Conservation (phyloP, 768 basidiomycete species). For the Neoboletus subvelutipes region DNA sequence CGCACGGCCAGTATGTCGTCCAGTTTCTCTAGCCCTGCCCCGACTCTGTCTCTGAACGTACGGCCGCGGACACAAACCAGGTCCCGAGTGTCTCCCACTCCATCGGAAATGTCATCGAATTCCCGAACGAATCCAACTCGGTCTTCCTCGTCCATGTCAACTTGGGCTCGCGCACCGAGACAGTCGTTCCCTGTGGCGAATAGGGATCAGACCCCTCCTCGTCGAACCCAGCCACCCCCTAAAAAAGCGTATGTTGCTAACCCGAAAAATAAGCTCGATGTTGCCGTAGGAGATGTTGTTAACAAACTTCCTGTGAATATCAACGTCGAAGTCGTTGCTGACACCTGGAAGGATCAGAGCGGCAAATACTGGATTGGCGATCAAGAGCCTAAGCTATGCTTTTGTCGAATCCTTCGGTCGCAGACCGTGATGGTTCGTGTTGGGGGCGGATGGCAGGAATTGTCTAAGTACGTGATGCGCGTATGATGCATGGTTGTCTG, state of each 20-base stretch:
- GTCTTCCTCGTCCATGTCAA: constrained; percentile 48
- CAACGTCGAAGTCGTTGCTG: constrained; percentile 75
- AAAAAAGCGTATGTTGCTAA: constrained; percentile 81
- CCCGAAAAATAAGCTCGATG: constrained; percentile 88
- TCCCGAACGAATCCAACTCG: constrained; percentile 49
- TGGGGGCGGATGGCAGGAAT: constrained; percentile 91
- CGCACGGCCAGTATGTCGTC: constrained; percentile 65
- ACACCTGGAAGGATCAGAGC: constrained; percentile 89
- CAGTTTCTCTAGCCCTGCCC: constrained; percentile 38
- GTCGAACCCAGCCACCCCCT: constrained; percentile 36
- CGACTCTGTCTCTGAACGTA: constrained; percentile 31
- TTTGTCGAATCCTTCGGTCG: constrained; percentile 86
- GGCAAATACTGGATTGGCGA: constrained; percentile 97
- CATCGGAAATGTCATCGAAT: constrained; percentile 56
- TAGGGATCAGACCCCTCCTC: constrained; percentile 47
- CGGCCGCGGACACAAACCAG: constrained; percentile 45
- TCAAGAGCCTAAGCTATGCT: constrained; percentile 85
- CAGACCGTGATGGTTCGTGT: constrained; percentile 97
- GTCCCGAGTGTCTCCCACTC: constrained; percentile 56
- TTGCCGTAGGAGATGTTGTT: constrained; percentile 89
- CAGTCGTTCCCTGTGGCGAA: constrained; percentile 52
- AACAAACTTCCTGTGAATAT: constrained; percentile 86
- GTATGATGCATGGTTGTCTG: not conserved
- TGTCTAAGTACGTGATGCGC: constrained; percentile 68
- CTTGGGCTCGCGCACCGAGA: constrained; percentile 69